Evolutionary conservation across 2,329 filamentous ascomycete genomes (phyloP), one percentile per base, ranked within the genome.

Genomic region (Thelonectria olida): DNA sequence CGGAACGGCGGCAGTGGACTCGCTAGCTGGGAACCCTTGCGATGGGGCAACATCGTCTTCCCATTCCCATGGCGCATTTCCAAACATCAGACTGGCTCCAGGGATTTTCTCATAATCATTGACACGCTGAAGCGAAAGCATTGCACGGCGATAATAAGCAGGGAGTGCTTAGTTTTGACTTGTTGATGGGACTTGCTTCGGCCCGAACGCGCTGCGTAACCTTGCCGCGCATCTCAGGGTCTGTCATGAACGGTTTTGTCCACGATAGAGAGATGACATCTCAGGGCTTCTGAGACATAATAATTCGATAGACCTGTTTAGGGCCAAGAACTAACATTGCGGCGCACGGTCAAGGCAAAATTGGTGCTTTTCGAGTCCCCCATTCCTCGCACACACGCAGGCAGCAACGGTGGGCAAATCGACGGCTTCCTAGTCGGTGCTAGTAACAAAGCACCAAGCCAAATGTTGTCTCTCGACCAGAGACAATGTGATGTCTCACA

Each of bases 11-110:
- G 64, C 58, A 65, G 56, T 38, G 56, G 51, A 36, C 39, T 48
- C 50, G 38, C 51, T 57, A 57, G 58, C 63, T 65, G 67, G 66
- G 65, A 61, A 67, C 67, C 68, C 68, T 65, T 68, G 65, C 27
- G 27, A 27, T 53, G 39, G 38, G 41, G 38, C 44, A 66, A 61
- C 57, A 63, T 61, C 54, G 48, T 62, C 56, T 39, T 67, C 57
- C 38, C 61, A 67, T 65, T 54, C 45, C 49, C 62, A 41, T 62
- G 56, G 56, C 54, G 49, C 44, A 60, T 58, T 55, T 41, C 59
- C n/a, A n/a, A n/a, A n/a, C n/a, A n/a, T n/a, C n/a, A n/a, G n/a
- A n/a, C n/a, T n/a, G n/a, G n/a, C n/a, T n/a, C 59, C 61, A 63
- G 38, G 48, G 47, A 45, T 31, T 65, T 63, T 27, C 23, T n/a